Conservation (phyloP, 164 flowering plant genomes). For the Berberis thunbergii region DNA sequence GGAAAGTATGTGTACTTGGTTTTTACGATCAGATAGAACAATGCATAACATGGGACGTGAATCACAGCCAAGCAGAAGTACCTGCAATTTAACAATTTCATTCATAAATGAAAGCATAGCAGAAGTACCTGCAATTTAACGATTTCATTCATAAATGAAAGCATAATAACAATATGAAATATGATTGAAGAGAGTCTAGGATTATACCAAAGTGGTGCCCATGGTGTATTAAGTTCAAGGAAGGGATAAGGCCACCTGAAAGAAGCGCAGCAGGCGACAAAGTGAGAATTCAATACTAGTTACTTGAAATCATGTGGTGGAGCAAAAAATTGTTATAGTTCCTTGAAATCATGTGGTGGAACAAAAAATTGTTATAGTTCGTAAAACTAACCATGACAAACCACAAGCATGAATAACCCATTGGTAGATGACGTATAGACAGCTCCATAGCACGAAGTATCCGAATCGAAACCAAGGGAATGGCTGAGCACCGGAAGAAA, state of each 20-base stretch:
- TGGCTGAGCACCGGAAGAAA: conserved; percentile 21
- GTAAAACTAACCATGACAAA: conserved; percentile 37
- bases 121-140: conserved; percentile 40
- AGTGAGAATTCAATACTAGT: neutral
- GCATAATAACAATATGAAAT: neutral
- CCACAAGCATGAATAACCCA: conserved; percentile 71
- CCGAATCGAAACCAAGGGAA: conserved; percentile 61
- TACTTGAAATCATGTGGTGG: neutral
- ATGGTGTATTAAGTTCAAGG: conserved; percentile 55
- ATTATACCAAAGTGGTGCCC: conserved; percentile 74
- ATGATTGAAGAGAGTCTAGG: neutral
- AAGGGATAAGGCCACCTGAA: conserved; percentile 94
- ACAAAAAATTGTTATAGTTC: neutral
- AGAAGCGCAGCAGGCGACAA: conserved; percentile 2
- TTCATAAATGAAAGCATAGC: neutral
- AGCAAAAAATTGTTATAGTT: no score
- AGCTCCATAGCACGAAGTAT: conserved; percentile 63
- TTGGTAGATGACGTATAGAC: conserved; percentile 44
- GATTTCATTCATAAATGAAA: neutral
- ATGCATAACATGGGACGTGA: conserved; percentile 56
- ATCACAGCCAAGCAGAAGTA: conserved; percentile 41
- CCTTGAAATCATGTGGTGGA: neutral
- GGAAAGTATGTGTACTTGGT: conserved; percentile 32
- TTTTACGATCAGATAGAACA: conserved; percentile 30
- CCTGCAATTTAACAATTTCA: conserved; percentile 24